Evolutionary conservation across 805 yeast species (phyloP), one percentile per base, ranked within the genome.

Genomic region (Suhomyces sp.): DNA sequence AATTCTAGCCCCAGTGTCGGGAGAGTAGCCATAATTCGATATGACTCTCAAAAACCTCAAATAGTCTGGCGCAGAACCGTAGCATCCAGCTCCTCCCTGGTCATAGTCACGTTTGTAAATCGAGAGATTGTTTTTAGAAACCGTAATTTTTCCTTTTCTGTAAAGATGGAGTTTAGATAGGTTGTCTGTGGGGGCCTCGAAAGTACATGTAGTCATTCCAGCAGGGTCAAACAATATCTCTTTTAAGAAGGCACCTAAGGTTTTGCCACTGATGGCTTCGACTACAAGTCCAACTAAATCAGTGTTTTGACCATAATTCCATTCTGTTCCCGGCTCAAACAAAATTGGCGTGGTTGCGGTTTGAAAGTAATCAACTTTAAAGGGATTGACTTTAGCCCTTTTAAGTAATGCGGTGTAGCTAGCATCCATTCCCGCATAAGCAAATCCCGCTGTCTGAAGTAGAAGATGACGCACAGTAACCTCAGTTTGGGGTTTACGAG

Each of bases 41-140:
- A 77, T 64, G 8, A 69, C 60, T 7, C 77, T 63, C 22, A 75
- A 57, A 44, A 73, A 72, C 49, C 65, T 71, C 52, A 75, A 60
- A 50, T 67, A 75, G 57, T 74, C 79, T 2, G 59, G 64, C 1
- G 68, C 69, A 2, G 68, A 66, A 0, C 75, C 73, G 49, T 65
- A 69, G 47, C 72, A 63, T 2, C 79, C 79, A 49, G 68, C 76
- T n/a, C 79, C 79, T 6, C 78, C 79, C 72, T 73, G 67, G 53
- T 74, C 77, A 7, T 71, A 47, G 22, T 45, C 49, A 35, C 69
- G 65, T n/a, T 53, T 53, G 43, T 35, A 21, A 13, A 10, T 19
- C 13, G 40, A 13, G 15, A 31, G 33, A 5, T 37, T 25, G 21
- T 24, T 45, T n/a, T 12, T 20, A 10, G 31, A 13, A 19, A 46